phyloP scores from a whole-genome alignment of 2,329 filamentous ascomycete species.

The Fusarium circinatum region DNA sequence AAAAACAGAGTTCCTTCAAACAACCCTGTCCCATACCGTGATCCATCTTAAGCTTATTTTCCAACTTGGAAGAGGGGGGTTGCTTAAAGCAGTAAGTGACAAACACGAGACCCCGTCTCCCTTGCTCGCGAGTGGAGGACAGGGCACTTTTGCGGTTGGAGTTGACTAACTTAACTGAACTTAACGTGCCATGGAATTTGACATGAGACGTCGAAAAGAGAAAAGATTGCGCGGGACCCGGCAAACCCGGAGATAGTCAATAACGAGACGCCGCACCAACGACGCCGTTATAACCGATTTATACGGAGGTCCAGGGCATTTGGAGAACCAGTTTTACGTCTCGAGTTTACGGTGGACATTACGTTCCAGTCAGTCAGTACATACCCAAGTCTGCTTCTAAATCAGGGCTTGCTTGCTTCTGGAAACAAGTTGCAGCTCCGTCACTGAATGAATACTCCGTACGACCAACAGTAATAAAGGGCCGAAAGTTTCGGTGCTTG shows the following conservation, averaged over 20 bases:
- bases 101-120: background rate
- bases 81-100: constrained; percentile 16
- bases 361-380: background rate
- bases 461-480: constrained; percentile 14
- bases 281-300: constrained; percentile 40
- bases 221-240: constrained; percentile 40
- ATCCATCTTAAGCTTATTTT: constrained; percentile 46
- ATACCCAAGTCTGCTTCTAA: background rate
- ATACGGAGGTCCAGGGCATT: background rate
- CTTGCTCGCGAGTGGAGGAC: background rate
- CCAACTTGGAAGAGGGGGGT: constrained; percentile 16
- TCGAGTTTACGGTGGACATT: constrained; percentile 12
- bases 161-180: constrained; percentile 7
- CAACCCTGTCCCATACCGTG: constrained; percentile 34
- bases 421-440: background rate
- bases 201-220: constrained; percentile 23
- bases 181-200: constrained; percentile 7
- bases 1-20: constrained; percentile 3
- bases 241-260: constrained; percentile 40
- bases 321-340: constrained; percentile 10
- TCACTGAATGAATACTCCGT: background rate
- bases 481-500: constrained; percentile 35
- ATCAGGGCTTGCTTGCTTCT: background rate
- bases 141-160: constrained; percentile 21
- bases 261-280: constrained; percentile 6